Percentiles rank a stretch among this genome's conserved stretches.
Evolutionary conservation across 805 yeast species (phyloP).

Genomic region (Candida koratica): DNA sequence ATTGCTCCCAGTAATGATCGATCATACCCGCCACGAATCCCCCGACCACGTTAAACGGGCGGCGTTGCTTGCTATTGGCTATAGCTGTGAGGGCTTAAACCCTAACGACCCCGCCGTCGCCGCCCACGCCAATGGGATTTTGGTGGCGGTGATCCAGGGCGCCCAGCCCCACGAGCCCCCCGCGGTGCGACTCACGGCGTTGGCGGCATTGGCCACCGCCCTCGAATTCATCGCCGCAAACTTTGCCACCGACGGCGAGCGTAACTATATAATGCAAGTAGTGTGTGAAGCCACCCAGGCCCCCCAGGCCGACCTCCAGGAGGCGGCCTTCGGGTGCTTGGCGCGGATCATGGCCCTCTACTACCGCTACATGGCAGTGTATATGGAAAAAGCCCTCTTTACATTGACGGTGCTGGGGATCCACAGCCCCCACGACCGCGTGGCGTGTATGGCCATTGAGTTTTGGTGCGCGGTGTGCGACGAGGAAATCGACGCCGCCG

Average conservation of each 20-base stretch:
- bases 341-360: conserved; percentile 88
- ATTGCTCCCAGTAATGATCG: conserved; percentile 76
- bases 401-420: conserved; percentile 88
- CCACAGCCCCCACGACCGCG: conserved; percentile 79
- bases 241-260: conserved; percentile 89
- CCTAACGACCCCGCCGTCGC: conserved; percentile 73
- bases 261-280: conserved; percentile 97
- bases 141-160: conserved; percentile 95
- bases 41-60: conserved; percentile 81
- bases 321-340: conserved; percentile 92
- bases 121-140: conserved; percentile 83
- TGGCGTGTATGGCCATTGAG: conserved; percentile 97
- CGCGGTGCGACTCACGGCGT: conserved; percentile 80
- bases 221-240: conserved; percentile 83
- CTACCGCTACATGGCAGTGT: conserved; percentile 84
- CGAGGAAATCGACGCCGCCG: conserved; percentile 80
- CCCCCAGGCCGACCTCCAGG: conserved; percentile 73
- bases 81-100: conserved; percentile 92
- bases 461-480: conserved; percentile 99
- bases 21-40: conserved; percentile 75
- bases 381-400: conserved; percentile 95
- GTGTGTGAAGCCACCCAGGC: conserved; percentile 99
- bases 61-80: conserved; percentile 85
- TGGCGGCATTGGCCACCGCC: conserved; percentile 87
- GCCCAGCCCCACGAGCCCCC: conserved; percentile 82